Base-by-base conservation (phyloP, 2,329 filamentous ascomycete species). In the Polychaeton citri region DNA sequence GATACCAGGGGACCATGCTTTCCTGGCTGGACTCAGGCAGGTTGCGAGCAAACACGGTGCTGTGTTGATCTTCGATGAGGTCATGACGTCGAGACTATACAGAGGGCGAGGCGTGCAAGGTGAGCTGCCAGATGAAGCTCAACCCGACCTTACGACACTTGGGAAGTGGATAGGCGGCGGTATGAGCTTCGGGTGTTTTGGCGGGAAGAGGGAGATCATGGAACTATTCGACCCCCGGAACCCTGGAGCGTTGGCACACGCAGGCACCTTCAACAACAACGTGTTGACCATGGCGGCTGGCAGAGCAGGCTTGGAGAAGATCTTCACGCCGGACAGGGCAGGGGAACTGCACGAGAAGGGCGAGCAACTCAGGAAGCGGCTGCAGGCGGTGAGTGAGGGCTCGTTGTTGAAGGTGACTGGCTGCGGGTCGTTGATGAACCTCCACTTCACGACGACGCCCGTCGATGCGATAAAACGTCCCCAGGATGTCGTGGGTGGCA, bases 221-320 rank as follows among this genome's bases (percentile, higher is more conserved):
- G 53, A 55, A 0, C 49, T 69, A 5, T 79, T 71, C 45, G 69
- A 74, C 44, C 71, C 71, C 7, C 51, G 64, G 8, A 48, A 53
- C 1, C 39, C 51, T 2, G 57, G 51, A 2, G 51, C 54, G 1
- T 55, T 75, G 8, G 51, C 61, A 0, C 75, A 80, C 45, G 71
- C 74, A 0, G 76, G 76, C 2, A 80, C 76, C 0, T 80, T 78
- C 53, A 79, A 80, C 52, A 81, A 82, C 49, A 81, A 81, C 51
- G 64, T 65, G 2, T 54, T 79, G 5, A 68, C 68, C 2, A 80
- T 79, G 64, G 59, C 63, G 17, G 69, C 71, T 6, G 76, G 75
- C 1, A 51, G 59, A 21, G 57, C 53, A 4, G 66, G 57, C 1
- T 40, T 63, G 3, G 49, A 52, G 21, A 37, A 57, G 17, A 42